Base-by-base conservation (phyloP, 106 monocot species). In the Vanilla planifolia region DNA sequence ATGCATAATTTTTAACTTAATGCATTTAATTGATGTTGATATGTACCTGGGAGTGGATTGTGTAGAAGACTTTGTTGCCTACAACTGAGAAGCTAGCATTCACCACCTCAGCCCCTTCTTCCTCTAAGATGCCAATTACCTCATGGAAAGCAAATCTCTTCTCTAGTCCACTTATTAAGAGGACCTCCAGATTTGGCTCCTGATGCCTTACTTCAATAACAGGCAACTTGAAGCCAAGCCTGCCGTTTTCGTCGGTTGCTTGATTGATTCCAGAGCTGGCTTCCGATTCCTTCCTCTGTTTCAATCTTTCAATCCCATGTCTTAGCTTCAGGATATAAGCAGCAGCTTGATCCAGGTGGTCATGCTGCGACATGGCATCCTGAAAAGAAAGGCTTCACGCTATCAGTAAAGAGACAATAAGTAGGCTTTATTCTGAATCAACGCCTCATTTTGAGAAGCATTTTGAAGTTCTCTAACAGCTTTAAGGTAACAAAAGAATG, bases 61-160 rank as follows among this genome's bases (percentile, higher is more conserved):
- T 92, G 78, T 79, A 59, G 62, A 84, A 84, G 32, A 79, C 68
- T 68, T 84, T 92, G 34, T 79, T 76, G 15, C 73, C 64, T 0
- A 72, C 80, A 8, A 46, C 23, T 0, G 80, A 84, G 73, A 81
- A 78, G 71, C 65, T 76, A 6, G 92, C 92, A 51, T 81, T 79
- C 25, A 81, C 45, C 23, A 92, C 81, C 14, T 84, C 84, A 0
- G 84, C 87, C 0, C 92, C 92, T 79, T 84, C 88, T 70, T 92
- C 92, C 55, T 88, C 88, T 13, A 92, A 52, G 6, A 81, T 71
- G 6, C 29, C 21, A 26, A 92, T 84, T 39, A 74, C 76, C 26
- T 75, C 51, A 32, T 84, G 70, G 42, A 92, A 71, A 43, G 72
- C 36, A 29, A 68, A 73, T 33, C 16, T 70, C 60, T 16, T 60